phyloP scores from a whole-genome alignment of 208 protist genomes.

The Leishmania aethiopica region DNA sequence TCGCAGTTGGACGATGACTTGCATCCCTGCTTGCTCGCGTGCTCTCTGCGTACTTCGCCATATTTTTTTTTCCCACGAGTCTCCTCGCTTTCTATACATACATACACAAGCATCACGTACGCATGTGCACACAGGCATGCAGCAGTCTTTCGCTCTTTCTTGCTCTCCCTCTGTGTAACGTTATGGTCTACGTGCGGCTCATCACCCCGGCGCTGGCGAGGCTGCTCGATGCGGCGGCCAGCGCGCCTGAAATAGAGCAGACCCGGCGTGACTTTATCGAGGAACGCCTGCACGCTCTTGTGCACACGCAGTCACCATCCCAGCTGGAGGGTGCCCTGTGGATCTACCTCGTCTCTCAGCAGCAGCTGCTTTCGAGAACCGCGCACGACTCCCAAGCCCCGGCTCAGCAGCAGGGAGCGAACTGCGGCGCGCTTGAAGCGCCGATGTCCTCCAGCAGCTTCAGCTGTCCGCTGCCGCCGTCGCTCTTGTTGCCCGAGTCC shows the following conservation, averaged over 20 bases:
- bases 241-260: background rate
- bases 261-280: conserved; percentile 4
- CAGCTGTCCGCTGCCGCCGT: conserved; percentile 3
- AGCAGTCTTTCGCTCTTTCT: background rate
- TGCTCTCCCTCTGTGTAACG: background rate
- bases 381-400: background rate
- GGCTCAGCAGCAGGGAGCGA: background rate
- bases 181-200: conserved; percentile 28
- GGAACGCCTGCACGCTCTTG: conserved; percentile 24
- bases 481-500: conserved; percentile 19
- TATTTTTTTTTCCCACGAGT: background rate
- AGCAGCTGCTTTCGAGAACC: conserved; percentile 16
- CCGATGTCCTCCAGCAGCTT: background rate
- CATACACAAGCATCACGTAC: background rate
- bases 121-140: background rate
- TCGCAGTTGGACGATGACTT: background rate
- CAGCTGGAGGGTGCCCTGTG: conserved; percentile 29
- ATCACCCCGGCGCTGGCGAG: conserved; percentile 24
- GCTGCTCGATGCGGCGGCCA: conserved; percentile 22
- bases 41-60: background rate
- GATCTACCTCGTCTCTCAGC: conserved; percentile 19
- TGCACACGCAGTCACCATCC: conserved; percentile 28
- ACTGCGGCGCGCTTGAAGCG: background rate
- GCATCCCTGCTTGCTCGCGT: background rate
- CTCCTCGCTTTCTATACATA: background rate